These are phyloP conservation scores for Fusarium transvaalense DNA, from an alignment of 2,329 filamentous ascomycete species.

Conservation along the genomic window DNA sequence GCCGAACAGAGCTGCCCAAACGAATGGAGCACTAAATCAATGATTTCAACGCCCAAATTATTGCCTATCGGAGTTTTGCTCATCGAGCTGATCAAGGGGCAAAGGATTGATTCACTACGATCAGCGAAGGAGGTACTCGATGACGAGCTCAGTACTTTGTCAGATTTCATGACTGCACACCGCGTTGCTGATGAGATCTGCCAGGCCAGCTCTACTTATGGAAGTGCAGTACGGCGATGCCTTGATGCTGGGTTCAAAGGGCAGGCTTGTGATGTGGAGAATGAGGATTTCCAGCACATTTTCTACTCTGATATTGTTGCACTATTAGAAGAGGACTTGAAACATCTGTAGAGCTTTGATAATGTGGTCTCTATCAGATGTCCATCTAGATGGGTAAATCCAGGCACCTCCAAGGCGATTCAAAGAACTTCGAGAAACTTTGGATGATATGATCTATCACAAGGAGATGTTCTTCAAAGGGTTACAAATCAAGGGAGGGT, in stretches of 20 bases:
- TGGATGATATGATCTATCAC: no score
- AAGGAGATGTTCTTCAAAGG: no score
- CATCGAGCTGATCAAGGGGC: background rate
- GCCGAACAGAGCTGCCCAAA: rapidly evolving
- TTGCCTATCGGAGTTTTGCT: background rate
- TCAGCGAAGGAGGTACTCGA: background rate
- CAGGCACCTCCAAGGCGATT: no score
- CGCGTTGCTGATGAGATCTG: background rate
- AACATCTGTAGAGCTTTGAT: background rate
- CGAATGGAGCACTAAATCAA: rapidly evolving
- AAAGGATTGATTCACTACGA: background rate
- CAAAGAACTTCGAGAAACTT: rapidly evolving
- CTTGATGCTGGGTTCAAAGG: background rate
- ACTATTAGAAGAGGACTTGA: background rate
- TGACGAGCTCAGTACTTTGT: background rate
- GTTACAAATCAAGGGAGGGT: no score
- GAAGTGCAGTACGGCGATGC: background rate
- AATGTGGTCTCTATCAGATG: no score
- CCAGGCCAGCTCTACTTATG: background rate
- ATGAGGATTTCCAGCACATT: slow-evolving; percentile 3
- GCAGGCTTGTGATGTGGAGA: background rate
- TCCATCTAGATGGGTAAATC: no score
- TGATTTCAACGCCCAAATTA: background rate
- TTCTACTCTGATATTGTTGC: slow-evolving; percentile 10
- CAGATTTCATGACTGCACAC: background rate